Evolutionary conservation across 1,139 yeast species (phyloP).

Genomic region (Scheffersomyces stambukii): DNA sequence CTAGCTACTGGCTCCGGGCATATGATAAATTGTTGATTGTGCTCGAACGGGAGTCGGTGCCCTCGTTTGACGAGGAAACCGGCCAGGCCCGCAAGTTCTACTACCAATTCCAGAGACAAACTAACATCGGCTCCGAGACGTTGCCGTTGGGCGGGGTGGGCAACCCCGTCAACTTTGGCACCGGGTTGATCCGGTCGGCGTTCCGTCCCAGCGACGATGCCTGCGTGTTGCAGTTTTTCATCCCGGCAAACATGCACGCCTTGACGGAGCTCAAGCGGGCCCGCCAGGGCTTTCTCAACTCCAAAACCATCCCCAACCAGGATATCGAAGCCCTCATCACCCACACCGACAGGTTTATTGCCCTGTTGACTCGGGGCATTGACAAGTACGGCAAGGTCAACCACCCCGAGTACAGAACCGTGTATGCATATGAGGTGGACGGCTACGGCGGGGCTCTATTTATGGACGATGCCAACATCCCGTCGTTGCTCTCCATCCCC

Average conservation of each 20-base stretch:
- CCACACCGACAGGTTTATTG: constrained; percentile 33
- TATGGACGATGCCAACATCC: constrained; percentile 92
- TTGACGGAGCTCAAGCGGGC: constrained; percentile 53
- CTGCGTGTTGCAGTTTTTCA: constrained; percentile 70
- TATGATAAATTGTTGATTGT: constrained; percentile 49
- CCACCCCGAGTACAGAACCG: constrained; percentile 69
- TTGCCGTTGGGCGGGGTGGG: constrained; percentile 75
- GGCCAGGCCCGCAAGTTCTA: constrained; percentile 50
- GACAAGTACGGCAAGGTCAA: constrained; percentile 58
- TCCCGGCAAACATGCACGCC: constrained; percentile 84
- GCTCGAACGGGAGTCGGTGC: constrained; percentile 54
- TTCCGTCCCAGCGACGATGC: constrained; percentile 92
- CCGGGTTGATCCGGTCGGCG: constrained; percentile 78
- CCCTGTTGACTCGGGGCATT: constrained; percentile 51
- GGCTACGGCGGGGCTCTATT: constrained; percentile 72
- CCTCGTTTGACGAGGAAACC: constrained; percentile 55
- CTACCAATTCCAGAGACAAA: constrained; percentile 69
- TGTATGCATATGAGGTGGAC: constrained; percentile 85
- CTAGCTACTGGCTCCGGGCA: constrained; percentile 58
- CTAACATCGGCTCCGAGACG: constrained; percentile 78
- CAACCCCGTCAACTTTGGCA: constrained; percentile 69
- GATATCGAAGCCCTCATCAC: constrained; percentile 11
- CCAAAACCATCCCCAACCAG: constrained; percentile 4
- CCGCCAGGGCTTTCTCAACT: constrained; percentile 16
- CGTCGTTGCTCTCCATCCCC: constrained; percentile 77